Base-by-base conservation (phyloP, 495 filamentous ascomycete genomes). In the Daldinia grandis region DNA sequence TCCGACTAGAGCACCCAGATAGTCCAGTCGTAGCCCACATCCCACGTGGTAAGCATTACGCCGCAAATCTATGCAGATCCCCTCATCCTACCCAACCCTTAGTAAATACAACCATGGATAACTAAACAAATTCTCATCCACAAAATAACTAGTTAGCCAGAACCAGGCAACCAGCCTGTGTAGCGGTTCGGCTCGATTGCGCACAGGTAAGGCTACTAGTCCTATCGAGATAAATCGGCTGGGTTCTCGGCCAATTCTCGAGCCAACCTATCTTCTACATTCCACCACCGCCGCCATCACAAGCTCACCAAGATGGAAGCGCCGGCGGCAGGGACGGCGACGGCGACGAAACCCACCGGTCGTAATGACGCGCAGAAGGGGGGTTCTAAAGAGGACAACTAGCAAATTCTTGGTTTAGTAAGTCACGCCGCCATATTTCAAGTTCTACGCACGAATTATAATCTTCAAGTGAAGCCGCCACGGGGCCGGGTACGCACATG, bases 21-120 rank as follows among this genome's bases (percentile, higher is more conserved):
- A n/a, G 25, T 24, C 49, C 49, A 53, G 17, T 24, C 10, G 31
- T 19, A 60, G 25, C 31, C 24, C 27, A 35, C 50, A 15, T 27
- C 68, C 62, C 56, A 65, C 61, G 56, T 70, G 62, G 54, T 15
- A 42, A 35, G 3, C 19, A 35, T 27, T 35, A 28, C 31, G 28
- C 40, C 35, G 31, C 12, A 17, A 24, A 12, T 50, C 30, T 58
- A 28, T 63, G 47, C 54, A 44, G 40, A 60, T 59, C 19, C 33
- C 35, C 56, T 53, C 27, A 27, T 25, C 42, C 38, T 59, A 4
- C 40, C 14, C 31, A 21, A 24, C 42, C 42, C 42, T 24, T 47
- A 47, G 42, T 19, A 21, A 47, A 7, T 47, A 47, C 42, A 47
- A 21, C 42, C 42, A 24, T 21, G 42, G 42, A 47, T 47, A 40